Conservation (phyloP, 371 early-diverging fungal species). For the Circinella minor region DNA sequence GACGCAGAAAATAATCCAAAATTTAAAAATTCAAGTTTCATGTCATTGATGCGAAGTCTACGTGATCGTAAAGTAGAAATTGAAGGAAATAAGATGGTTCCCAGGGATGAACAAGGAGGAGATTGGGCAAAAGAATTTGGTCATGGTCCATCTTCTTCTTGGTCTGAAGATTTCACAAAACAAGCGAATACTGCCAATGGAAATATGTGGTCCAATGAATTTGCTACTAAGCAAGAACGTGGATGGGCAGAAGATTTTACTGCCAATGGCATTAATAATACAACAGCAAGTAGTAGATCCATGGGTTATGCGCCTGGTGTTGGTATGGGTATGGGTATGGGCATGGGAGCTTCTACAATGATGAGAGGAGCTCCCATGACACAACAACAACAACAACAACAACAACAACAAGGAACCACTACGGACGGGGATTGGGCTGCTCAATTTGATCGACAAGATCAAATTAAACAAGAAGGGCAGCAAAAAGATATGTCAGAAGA, state of each 20-base stretch:
- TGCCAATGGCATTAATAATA: background rate
- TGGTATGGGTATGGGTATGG: background rate
- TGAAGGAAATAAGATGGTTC: conserved; percentile 84
- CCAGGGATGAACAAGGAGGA: conserved; percentile 19
- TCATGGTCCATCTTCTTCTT: conserved; percentile 36
- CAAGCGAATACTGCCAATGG: conserved; percentile 45
- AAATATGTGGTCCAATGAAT: conserved; percentile 57
- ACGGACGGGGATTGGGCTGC: background rate
- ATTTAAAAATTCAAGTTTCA: conserved; percentile 89
- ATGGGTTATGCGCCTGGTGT: conserved; percentile 7
- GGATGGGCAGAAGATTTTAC: conserved; percentile 69
- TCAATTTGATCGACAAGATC: too few relatives aligned
- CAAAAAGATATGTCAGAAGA: conserved; percentile 27
- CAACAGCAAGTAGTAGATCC: conserved; percentile 11
- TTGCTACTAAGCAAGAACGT: conserved; percentile 59
- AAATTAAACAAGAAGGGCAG: conserved; percentile 22
- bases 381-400: too few relatives aligned
- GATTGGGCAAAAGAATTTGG: conserved; percentile 53
- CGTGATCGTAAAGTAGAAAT: conserved; percentile 86
- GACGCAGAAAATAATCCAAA: conserved; percentile 82
- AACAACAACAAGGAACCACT: background rate
- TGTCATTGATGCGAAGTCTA: conserved; percentile 88
- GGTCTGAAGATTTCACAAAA: conserved; percentile 54
- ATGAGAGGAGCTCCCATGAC: conserved; percentile 11
- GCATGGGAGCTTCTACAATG: background rate